A percentile compares a stretch with the other conserved stretches of the same genome.
phyloP scores from a whole-genome alignment of 495 filamentous ascomycete genomes.

The Aspergillus panamensis region DNA sequence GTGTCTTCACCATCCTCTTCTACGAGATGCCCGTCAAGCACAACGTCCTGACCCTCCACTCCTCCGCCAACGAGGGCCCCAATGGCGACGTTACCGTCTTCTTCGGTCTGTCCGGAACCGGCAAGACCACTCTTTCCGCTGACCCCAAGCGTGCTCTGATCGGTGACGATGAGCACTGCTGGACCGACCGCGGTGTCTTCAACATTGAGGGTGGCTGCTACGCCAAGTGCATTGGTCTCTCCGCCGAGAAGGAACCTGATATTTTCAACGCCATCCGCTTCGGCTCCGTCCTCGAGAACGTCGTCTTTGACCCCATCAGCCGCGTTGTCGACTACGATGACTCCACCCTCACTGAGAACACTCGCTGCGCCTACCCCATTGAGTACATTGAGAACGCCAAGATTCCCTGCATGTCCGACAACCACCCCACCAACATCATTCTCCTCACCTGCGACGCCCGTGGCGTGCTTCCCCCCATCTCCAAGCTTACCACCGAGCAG shows the following conservation, averaged over 20 bases:
- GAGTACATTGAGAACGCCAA: conserved; percentile 99
- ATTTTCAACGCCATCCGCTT: conserved; percentile 96
- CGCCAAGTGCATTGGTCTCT: conserved; percentile 97
- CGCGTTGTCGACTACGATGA: conserved; percentile 95
- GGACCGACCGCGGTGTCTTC: conserved; percentile 94
- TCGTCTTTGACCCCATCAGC: conserved; percentile 89
- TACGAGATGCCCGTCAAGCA: conserved; percentile 99
- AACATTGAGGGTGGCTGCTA: conserved; percentile 99
- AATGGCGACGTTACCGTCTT: conserved; percentile 93
- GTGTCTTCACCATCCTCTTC: conserved; percentile 97
- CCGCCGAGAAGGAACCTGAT: conserved; percentile 97
- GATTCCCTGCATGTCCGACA: conserved; percentile 84
- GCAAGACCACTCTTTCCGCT: conserved; percentile 96
- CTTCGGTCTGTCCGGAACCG: conserved; percentile 97
- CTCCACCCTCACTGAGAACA: conserved; percentile 93
- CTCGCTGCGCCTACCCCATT: conserved; percentile 96
- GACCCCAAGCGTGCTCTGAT: conserved; percentile 95
- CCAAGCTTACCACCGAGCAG: conserved; percentile 91
- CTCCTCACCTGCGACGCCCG: conserved; percentile 97
- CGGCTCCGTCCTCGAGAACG: conserved; percentile 96
- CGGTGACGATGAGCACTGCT: conserved; percentile 99
- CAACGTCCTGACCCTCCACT: conserved; percentile 96
- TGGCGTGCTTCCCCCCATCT: conserved; percentile 95
- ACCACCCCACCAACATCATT: conserved; percentile 95
- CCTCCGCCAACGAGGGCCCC: conserved; percentile 86